These are phyloP conservation scores for Postia placenta DNA, from an alignment of 768 basidiomycete species.

Conservation along the genomic window DNA sequence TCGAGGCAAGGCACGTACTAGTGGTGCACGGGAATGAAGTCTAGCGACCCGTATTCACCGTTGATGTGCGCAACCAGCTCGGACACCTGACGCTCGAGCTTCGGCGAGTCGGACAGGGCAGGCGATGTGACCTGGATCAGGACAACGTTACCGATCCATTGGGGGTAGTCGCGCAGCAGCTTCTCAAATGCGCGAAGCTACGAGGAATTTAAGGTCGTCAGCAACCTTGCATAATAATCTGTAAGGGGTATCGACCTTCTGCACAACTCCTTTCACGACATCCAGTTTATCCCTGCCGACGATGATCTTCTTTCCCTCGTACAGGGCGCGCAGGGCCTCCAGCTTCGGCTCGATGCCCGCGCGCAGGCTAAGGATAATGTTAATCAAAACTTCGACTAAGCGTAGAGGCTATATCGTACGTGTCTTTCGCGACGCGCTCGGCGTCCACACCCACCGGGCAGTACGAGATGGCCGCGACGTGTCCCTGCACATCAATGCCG, in stretches of 20 bases:
- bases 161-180: constrained; percentile 86
- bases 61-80: constrained; percentile 95
- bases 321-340: constrained; percentile 73
- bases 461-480: constrained; percentile 75
- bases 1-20: constrained; percentile 56
- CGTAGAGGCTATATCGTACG: constrained; percentile 39
- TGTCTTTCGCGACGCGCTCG: constrained; percentile 78
- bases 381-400: constrained; percentile 3
- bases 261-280: constrained; percentile 95
- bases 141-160: constrained; percentile 90
- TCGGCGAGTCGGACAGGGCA: constrained; percentile 85
- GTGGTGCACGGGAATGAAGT: constrained; percentile 96
- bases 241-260: constrained; percentile 54
- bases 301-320: constrained; percentile 97
- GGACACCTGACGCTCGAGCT: constrained; percentile 88
- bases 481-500: constrained; percentile 82
- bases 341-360: constrained; percentile 89
- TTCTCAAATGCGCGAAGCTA: constrained; percentile 94
- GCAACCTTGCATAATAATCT: background rate
- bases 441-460: constrained; percentile 97
- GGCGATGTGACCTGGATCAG: constrained; percentile 93
- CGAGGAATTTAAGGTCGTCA: background rate
- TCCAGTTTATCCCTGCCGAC: constrained; percentile 97
- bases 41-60: constrained; percentile 88
- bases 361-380: constrained; percentile 37